A percentile compares a stretch with the other conserved stretches of the same genome.
These are phyloP conservation scores for Colletotrichum cuscutae DNA, from an alignment of 2,329 filamentous ascomycete species.

Conservation along the genomic window DNA sequence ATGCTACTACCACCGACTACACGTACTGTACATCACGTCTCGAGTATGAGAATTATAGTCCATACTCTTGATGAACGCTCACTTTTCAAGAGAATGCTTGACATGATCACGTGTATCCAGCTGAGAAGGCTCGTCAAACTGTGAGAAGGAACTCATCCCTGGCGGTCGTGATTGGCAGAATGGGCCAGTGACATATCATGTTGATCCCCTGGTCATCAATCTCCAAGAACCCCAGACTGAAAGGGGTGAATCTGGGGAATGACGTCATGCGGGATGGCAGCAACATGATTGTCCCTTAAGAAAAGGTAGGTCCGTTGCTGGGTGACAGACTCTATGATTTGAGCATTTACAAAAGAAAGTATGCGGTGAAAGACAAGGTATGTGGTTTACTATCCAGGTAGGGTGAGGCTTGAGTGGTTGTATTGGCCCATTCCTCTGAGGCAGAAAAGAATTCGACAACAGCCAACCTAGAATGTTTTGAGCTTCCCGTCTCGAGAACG, in stretches of 20 bases:
- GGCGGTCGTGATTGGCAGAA: conserved; percentile 12
- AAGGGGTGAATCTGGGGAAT: not conserved
- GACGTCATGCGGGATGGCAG: not conserved
- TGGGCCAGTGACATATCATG: conserved; percentile 3
- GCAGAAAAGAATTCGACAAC: not conserved
- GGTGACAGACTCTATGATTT: too few relatives aligned
- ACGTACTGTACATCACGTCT: too few relatives aligned
- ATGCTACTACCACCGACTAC: too few relatives aligned
- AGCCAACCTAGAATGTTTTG: not conserved
- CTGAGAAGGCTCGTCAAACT: too few relatives aligned
- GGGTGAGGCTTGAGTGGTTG: not conserved
- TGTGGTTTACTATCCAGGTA: not conserved
- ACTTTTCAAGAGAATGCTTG: not conserved
- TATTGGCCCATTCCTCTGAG: not conserved
- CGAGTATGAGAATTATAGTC: too few relatives aligned
- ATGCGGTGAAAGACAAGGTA: not conserved
- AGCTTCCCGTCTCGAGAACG: not conserved
- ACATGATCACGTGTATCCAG: too few relatives aligned
- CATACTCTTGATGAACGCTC: not conserved
- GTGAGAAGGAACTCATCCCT: not conserved
- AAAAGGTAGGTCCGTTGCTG: too few relatives aligned
- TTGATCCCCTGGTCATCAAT: not conserved
- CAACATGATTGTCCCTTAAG: not conserved
- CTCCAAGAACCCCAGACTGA: not conserved
- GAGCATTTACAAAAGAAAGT: not conserved